Conservation (phyloP, 2,329 filamentous ascomycete species). For the Trichoderma sp. region DNA sequence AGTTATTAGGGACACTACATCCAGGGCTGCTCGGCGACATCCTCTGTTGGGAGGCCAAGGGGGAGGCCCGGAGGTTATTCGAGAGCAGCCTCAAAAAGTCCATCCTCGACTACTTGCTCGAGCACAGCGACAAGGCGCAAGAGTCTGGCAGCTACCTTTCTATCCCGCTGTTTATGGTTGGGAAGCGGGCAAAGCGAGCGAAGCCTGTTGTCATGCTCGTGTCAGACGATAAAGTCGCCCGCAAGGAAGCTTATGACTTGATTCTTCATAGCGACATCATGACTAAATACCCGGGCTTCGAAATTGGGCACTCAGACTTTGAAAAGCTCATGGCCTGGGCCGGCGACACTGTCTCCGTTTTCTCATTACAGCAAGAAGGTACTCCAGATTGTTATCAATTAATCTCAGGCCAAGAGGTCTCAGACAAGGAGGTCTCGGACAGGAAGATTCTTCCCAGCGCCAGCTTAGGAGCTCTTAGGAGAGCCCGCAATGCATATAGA, state of each 20-base stretch:
- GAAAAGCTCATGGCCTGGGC: neutral
- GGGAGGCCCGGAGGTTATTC: neutral
- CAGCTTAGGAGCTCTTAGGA: conserved; percentile 59
- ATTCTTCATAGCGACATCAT: neutral
- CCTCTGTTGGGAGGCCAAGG: conserved; percentile 4
- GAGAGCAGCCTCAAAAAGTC: neutral
- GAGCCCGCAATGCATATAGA: conserved; percentile 60
- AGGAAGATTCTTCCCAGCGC: conserved; percentile 60
- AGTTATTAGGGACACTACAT: neutral
- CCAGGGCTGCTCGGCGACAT: neutral
- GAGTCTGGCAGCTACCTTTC: neutral
- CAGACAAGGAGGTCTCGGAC: conserved; percentile 30
- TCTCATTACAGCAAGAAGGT: neutral
- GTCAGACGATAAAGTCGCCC: neutral
- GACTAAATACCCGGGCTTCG: neutral
- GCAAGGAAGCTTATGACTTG: neutral
- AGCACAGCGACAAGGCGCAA: neutral
- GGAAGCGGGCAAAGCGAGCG: neutral
- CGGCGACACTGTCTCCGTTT: neutral
- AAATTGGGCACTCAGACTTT: neutral
- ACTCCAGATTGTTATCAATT: neutral
- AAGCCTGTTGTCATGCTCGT: neutral
- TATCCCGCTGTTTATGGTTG: neutral
- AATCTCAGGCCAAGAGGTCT: neutral
- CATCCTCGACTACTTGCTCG: neutral